A percentile compares a stretch with the other conserved stretches of the same genome.
These are phyloP conservation scores for Seiridium cupressi DNA, from an alignment of 2,329 filamentous ascomycete genomes.

Conservation along the genomic window DNA sequence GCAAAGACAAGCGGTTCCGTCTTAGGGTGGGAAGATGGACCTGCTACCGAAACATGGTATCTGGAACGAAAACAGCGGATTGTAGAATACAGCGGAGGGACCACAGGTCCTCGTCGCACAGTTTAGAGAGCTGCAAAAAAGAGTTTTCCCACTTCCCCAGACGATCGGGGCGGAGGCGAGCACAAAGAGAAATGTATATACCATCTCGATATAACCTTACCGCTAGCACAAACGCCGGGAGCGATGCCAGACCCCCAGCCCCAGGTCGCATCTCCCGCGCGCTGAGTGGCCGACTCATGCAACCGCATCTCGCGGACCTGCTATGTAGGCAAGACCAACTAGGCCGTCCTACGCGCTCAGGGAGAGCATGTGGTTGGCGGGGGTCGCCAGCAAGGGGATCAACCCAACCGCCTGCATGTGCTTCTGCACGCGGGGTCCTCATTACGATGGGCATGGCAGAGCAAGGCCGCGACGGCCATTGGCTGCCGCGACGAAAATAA, in stretches of 20 bases:
- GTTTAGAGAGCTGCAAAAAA: neutral
- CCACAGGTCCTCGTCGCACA: constrained; percentile 1
- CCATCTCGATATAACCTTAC: neutral
- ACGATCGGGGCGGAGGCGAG: neutral
- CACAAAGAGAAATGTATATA: neutral
- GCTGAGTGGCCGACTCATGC: neutral
- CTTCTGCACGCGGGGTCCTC: neutral
- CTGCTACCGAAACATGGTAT: constrained; percentile 13
- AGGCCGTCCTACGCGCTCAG: constrained; percentile 2
- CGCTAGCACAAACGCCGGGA: neutral
- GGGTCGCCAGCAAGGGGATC: neutral
- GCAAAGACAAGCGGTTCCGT: neutral
- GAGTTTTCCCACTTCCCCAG: neutral
- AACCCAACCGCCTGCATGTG: constrained; percentile 7
- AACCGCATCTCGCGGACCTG: neutral
- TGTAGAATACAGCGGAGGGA: neutral
- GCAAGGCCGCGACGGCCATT: neutral
- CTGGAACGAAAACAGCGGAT: neutral
- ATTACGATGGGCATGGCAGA: neutral
- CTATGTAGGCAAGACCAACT: constrained; percentile 1
- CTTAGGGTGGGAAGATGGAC: constrained; percentile 4
- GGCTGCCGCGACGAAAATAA: constrained; percentile 1
- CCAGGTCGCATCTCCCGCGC: neutral
- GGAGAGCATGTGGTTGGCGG: constrained; percentile 1
- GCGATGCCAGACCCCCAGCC: neutral